These are phyloP conservation scores for Aspergillus egyptiacus DNA, from an alignment of 495 filamentous ascomycete species.

Conservation along the genomic window DNA sequence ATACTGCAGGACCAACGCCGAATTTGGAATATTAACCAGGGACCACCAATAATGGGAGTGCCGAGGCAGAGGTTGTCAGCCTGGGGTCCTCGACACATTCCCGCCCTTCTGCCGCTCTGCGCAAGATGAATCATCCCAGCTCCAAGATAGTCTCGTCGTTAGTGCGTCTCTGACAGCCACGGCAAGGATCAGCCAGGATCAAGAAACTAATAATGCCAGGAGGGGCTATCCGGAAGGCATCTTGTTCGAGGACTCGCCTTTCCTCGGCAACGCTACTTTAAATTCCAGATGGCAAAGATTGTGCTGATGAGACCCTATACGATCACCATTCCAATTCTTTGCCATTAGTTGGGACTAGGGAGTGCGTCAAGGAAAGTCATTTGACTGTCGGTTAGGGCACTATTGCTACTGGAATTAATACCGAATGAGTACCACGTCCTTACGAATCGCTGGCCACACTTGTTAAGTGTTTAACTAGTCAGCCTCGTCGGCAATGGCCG, in stretches of 20 bases:
- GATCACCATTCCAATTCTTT: neutral
- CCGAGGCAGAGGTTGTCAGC: conserved; percentile 14
- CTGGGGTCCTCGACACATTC: conserved; percentile 11
- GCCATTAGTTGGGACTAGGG: neutral
- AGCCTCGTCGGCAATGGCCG: conserved; percentile 12
- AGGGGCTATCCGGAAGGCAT: neutral
- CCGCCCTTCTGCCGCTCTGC: conserved; percentile 5
- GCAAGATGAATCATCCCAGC: conserved; percentile 5
- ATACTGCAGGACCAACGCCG: conserved; percentile 7
- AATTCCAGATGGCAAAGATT: neutral
- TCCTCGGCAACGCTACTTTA: neutral
- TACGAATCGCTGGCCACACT: neutral
- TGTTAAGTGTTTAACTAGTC: conserved; percentile 8
- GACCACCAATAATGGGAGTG: conserved; percentile 5
- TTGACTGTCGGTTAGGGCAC: conserved; percentile 1
- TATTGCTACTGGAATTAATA: neutral
- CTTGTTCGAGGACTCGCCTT: neutral
- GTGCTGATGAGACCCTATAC: neutral
- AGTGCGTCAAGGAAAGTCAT: conserved; percentile 2
- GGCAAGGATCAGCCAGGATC: conserved; percentile 23
- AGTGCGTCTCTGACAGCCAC: conserved; percentile 15
- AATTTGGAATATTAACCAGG: conserved; percentile 11
- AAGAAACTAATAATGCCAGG: conserved; percentile 15
- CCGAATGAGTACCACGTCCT: neutral
- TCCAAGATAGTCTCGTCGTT: conserved; percentile 3